These are phyloP conservation scores for Phaeoacremonium minimum DNA, from an alignment of 2,329 filamentous ascomycete species.

Conservation along the genomic window DNA sequence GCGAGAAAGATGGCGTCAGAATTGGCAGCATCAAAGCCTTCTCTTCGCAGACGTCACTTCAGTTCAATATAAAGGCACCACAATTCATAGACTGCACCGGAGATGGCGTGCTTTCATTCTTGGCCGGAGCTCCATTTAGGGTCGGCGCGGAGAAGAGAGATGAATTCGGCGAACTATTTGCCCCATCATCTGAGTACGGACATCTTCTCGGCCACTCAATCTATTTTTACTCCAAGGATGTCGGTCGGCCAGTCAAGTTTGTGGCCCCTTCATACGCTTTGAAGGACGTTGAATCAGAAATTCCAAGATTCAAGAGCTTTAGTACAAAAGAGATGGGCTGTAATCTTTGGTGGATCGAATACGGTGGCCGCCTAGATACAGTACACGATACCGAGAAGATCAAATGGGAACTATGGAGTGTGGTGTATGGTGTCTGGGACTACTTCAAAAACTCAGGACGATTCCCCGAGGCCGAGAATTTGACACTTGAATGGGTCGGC, in stretches of 20 bases:
- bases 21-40: conserved; percentile 16
- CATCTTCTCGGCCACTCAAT: conserved; percentile 19
- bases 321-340: conserved; percentile 18
- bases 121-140: conserved; percentile 17
- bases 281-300: conserved; percentile 14
- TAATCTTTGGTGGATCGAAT: conserved; percentile 20
- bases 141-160: conserved; percentile 15
- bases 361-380: conserved; percentile 17
- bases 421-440: conserved; percentile 18
- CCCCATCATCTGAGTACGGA: conserved; percentile 16
- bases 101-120: conserved; percentile 15
- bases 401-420: conserved; percentile 20
- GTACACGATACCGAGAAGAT: conserved; percentile 19
- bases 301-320: conserved; percentile 18
- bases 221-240: conserved; percentile 19
- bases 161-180: conserved; percentile 17
- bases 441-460: conserved; percentile 19
- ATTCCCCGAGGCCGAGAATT: conserved; percentile 17
- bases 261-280: conserved; percentile 17
- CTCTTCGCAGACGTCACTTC: conserved; percentile 15
- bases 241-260: conserved; percentile 14
- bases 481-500: conserved; percentile 18
- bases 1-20: conserved; percentile 14
- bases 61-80: conserved; percentile 20
- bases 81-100: conserved; percentile 19